Evolutionary conservation across 2,329 filamentous ascomycete genomes (phyloP), one percentile per base, ranked within the genome.

Genomic region (Exophiala lecanii-corni): DNA sequence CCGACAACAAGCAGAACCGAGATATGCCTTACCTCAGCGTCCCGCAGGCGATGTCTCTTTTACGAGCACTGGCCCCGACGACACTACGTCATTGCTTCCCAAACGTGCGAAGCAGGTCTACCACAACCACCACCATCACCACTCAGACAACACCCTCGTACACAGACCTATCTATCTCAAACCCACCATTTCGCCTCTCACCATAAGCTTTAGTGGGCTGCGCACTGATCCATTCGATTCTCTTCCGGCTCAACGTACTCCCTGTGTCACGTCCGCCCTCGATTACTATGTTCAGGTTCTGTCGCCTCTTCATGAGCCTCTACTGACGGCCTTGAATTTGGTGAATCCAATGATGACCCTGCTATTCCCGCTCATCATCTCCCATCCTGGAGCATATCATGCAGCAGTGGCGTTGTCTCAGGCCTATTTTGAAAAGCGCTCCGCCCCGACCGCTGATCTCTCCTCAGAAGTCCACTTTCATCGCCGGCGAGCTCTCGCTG

Each of bases 381-480:
- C 41, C 3, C 37, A 51, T 18, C 34, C 42, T 19, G 38, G 41
- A 26, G 41, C 48, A 18, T 47, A 43, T 21, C 44, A 51, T 16
- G 38, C 17, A 36, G 44, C 35, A 9, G 35, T 51, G 15, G 48
- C 44, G 5, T 18, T 51, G 25, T 45, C 41, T 6, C 48, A 47
- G 33, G 48, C 41, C 5, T 47, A 47, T 30, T 31, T 45, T 9
- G 44, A 45, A 37, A 47, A 43, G 21, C 6, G 18, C 13, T 40
- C 36, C n/a, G 28, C 28, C 31, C 44, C 44, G 18, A 33, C 23
- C 4, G 9, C 35, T 9, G 21, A 13, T 9, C 31, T 39, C 25
- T 51, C 48, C n/a, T 13, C 23, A 10, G 44, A 47, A 39, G 36
- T 50, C 18, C 15, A 9, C 2, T 49, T 47, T 18, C 41, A 50